phyloP scores from a whole-genome alignment of 495 filamentous ascomycete species.

The Tuber brumale region DNA sequence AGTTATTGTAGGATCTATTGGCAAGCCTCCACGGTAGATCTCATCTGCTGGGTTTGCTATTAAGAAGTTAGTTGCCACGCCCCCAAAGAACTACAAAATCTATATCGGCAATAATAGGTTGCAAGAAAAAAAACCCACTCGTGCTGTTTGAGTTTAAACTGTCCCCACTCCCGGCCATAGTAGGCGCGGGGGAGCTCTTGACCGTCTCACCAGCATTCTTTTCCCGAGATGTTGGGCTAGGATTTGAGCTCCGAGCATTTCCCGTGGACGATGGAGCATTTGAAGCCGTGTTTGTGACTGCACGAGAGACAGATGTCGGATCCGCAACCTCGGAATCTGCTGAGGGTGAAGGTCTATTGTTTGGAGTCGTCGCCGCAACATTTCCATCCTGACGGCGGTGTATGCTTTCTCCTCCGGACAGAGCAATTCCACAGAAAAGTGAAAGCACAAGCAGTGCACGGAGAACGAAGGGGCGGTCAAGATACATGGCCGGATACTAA shows the following conservation, averaged over 20 bases:
- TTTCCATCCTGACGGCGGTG: constrained; percentile 20
- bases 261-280: background rate
- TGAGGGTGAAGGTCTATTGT: constrained; percentile 8
- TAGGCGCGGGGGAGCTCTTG: constrained; percentile 10
- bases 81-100: background rate
- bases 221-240: background rate
- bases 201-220: background rate
- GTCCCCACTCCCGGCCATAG: constrained; percentile 16
- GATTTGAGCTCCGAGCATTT: background rate
- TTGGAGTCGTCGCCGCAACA: constrained; percentile 6
- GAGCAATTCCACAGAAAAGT: constrained; percentile 24
- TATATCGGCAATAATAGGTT: background rate
- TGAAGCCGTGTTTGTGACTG: background rate
- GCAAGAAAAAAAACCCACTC: background rate
- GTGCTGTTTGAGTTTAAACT: constrained; percentile 7
- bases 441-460: constrained; percentile 32
- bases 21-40: constrained; percentile 48
- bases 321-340: background rate
- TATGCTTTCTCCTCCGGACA: constrained; percentile 20
- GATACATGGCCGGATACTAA: constrained; percentile 28
- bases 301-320: constrained; percentile 3
- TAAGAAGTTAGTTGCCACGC: constrained; percentile 7
- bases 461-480: constrained; percentile 23
- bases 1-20: constrained; percentile 66
- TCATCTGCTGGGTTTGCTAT: constrained; percentile 19